Evolutionary conservation across 768 basidiomycete species (phyloP).

Genomic region (Amanita rubescens): DNA sequence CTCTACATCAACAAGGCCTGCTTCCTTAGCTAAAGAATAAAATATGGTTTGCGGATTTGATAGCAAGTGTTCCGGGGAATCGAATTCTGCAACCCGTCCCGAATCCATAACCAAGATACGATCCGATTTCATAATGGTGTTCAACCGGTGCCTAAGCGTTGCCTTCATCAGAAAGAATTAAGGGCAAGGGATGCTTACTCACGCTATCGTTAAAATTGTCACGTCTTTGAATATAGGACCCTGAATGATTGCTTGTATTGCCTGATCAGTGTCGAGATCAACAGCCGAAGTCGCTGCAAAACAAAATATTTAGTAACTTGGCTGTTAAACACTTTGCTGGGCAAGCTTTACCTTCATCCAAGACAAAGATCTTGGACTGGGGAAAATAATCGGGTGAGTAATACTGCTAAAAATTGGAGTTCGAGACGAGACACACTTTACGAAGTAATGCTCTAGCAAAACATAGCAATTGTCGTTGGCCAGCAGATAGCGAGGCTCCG

Average conservation of each 20-base stretch:
- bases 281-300: conserved; percentile 76
- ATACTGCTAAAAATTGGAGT: background rate
- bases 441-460: conserved; percentile 80
- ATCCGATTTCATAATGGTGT: conserved; percentile 79
- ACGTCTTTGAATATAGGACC: conserved; percentile 71
- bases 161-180: conserved; percentile 1
- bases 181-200: conserved; percentile 21
- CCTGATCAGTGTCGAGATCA: conserved; percentile 83
- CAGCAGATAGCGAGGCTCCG: conserved; percentile 74
- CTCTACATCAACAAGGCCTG: conserved; percentile 33
- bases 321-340: background rate
- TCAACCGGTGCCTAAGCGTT: conserved; percentile 56
- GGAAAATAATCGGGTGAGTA: conserved; percentile 1
- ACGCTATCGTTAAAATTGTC: conserved; percentile 87
- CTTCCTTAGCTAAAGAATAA: conserved; percentile 57
- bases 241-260: conserved; percentile 82
- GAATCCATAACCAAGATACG: conserved; percentile 76
- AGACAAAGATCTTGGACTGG: conserved; percentile 77
- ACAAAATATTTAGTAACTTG: conserved; percentile 5
- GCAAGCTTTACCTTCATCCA: conserved; percentile 74
- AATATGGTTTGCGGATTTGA: conserved; percentile 50
- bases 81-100: conserved; percentile 81
- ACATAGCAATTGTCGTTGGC: conserved; percentile 84
- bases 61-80: conserved; percentile 59
- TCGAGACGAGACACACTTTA: conserved; percentile 36